These are phyloP conservation scores for Puccinia coronata DNA, from an alignment of 1,284 basidiomycete species.

Conservation along the genomic window DNA sequence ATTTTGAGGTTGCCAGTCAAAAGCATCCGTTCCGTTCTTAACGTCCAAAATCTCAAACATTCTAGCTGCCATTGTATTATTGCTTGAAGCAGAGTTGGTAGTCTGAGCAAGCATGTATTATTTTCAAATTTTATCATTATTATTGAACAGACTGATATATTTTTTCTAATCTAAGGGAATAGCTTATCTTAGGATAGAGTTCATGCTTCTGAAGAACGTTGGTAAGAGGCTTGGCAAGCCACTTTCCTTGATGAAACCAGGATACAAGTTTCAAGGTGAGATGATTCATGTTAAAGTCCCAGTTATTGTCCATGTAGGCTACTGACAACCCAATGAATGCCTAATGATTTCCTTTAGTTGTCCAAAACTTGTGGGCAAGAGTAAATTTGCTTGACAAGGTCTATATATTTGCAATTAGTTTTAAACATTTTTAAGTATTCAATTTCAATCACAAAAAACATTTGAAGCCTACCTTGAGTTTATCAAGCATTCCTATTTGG, in stretches of 20 bases:
- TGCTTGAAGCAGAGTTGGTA: conserved; percentile 1
- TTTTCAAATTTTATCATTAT: background rate
- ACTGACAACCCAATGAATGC: conserved; percentile 21
- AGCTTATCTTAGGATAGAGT: background rate
- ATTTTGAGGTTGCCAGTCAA: background rate
- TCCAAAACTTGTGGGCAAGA: conserved; percentile 26
- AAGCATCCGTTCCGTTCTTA: background rate
- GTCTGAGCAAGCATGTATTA: too few relatives aligned
- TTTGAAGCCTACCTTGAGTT: background rate
- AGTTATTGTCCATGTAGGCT: conserved; percentile 23
- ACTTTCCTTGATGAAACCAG: too few relatives aligned
- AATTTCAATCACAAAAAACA: background rate
- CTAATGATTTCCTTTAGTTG: too few relatives aligned
- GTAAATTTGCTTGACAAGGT: conserved; percentile 14
- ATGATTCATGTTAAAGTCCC: conserved; percentile 16
- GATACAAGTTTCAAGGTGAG: conserved; percentile 23
- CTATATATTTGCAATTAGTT: background rate
- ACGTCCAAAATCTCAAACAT: background rate
- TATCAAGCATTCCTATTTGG: background rate
- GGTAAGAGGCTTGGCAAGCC: conserved; percentile 8
- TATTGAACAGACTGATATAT: background rate
- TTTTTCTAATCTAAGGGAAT: background rate
- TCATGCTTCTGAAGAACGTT: conserved; percentile 15
- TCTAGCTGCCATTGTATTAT: background rate
- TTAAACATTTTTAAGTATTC: background rate